Base-by-base conservation (phyloP, 2,329 filamentous ascomycete species). In the Geoglossum cookeanum region DNA sequence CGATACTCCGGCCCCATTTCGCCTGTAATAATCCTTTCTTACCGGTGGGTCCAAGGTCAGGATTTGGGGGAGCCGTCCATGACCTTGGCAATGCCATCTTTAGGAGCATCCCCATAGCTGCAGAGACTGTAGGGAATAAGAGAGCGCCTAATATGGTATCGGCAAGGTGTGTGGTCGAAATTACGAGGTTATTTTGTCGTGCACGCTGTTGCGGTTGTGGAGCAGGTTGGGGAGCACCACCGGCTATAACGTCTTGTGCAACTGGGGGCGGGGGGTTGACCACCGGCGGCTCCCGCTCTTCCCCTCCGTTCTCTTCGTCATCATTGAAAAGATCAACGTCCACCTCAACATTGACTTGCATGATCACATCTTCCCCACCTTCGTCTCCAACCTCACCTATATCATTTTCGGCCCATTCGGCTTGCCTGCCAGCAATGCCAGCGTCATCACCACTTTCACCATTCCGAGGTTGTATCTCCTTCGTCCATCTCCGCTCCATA, bases 1-100 rank as follows among this genome's bases (percentile, higher is more conserved):
- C 77, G 2, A 98, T 74, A 64, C 87, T 96, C 58, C 92, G 77
- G 0, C 89, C 92, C 88, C 92, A 97, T 59, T 83, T 81, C 63
- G 85, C 80, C 65, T 92, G 86, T 35, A 98, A 68, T 30, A 97
- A 73, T 0, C 85, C 83, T 67, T 33, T 67, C 67, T 56, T 68
- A 60, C 35, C 64, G 61, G 30, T 48, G 9, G 61, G 60, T 7
- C 63, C 59, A 8, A 65, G 61, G 3, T 33, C 29, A 4, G 62
- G 29, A 1, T 66, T 61, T 17, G 73, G 68, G 7, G 70, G 69
- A 0, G 72, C 71, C 8, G 84, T 81, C 81, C 85, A 89, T 3
- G 78, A 71, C 39, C 72, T 72, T 0, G 91, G 91, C 0, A 95
- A 72, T 0, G 78, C 69, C 9, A 79, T 67, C 13, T 84, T 81